Evolutionary conservation across 805 yeast species (phyloP).

Genomic region (Debaryomyces maramus): DNA sequence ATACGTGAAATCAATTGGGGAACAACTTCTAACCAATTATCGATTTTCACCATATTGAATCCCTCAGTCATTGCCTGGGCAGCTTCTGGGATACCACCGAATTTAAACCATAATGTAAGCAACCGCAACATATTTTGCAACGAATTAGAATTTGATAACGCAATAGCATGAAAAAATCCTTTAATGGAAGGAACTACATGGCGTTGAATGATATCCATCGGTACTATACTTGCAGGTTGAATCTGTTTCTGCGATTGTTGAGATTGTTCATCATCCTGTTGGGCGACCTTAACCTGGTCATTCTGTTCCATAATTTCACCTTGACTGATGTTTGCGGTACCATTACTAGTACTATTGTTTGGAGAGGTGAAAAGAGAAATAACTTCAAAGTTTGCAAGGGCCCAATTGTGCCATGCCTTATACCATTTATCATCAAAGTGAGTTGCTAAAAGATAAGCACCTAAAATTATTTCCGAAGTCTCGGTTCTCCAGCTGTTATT

Average conservation of each 20-base stretch:
- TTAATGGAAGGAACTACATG: conserved; percentile 95
- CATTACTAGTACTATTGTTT: conserved; percentile 17
- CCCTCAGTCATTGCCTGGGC: conserved; percentile 90
- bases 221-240: conserved; percentile 23
- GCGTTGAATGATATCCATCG: conserved; percentile 64
- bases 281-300: conserved; percentile 19
- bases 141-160: conserved; percentile 82
- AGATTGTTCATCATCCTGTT: conserved; percentile 16
- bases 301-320: conserved; percentile 30
- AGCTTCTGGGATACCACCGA: conserved; percentile 91
- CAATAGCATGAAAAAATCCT: conserved; percentile 93
- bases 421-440: conserved; percentile 94
- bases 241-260: conserved; percentile 18
- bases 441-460: conserved; percentile 90
- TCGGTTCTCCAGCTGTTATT: conserved; percentile 78
- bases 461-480: conserved; percentile 77
- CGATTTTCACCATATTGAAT: conserved; percentile 81
- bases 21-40: conserved; percentile 91
- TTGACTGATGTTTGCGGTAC: conserved; percentile 14
- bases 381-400: conserved; percentile 94
- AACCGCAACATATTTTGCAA: conserved; percentile 89
- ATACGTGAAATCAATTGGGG: conserved; percentile 96
- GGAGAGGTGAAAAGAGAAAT: conserved; percentile 58
- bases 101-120: conserved; percentile 91
- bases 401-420: conserved; percentile 99